Evolutionary conservation across 164 flowering plant species (phyloP).

Genomic region (Pachysandra terminalis): DNA sequence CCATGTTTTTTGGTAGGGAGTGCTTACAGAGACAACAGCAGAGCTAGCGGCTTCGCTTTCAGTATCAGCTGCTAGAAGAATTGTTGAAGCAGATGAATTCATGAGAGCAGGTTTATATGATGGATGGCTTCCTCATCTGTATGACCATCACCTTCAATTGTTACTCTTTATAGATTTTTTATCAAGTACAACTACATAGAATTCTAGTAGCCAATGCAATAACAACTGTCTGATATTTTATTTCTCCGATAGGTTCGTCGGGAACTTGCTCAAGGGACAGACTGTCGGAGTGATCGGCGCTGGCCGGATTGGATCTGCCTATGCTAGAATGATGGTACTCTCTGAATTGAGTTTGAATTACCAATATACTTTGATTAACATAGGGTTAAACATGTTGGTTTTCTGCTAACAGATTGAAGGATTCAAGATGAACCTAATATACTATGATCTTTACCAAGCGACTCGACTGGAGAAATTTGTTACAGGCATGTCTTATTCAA

Average conservation of each 20-base stretch:
- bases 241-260: constrained; percentile 59
- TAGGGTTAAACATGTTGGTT: background rate
- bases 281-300: constrained; percentile 99
- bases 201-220: background rate
- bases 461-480: constrained; percentile 97
- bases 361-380: no score
- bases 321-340: constrained; percentile 95
- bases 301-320: constrained; percentile 95
- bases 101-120: constrained; percentile 97
- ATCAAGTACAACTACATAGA: background rate
- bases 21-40: constrained; percentile 94
- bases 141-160: constrained; percentile 18
- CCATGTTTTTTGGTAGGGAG: constrained; percentile 50
- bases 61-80: constrained; percentile 80
- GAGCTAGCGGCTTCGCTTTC: constrained; percentile 94
- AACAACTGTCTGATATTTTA: background rate
- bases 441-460: constrained; percentile 90
- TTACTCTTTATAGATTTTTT: no score
- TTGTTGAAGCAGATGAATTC: constrained; percentile 95
- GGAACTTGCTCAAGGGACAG: constrained; percentile 94
- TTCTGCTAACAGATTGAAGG: constrained; percentile 70
- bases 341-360: background rate
- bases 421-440: constrained; percentile 96
- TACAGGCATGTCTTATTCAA: constrained; percentile 51
- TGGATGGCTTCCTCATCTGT: constrained; percentile 99